Base-by-base conservation (phyloP, 352 stramenopile genomes). In the Blastocystis sp. region DNA sequence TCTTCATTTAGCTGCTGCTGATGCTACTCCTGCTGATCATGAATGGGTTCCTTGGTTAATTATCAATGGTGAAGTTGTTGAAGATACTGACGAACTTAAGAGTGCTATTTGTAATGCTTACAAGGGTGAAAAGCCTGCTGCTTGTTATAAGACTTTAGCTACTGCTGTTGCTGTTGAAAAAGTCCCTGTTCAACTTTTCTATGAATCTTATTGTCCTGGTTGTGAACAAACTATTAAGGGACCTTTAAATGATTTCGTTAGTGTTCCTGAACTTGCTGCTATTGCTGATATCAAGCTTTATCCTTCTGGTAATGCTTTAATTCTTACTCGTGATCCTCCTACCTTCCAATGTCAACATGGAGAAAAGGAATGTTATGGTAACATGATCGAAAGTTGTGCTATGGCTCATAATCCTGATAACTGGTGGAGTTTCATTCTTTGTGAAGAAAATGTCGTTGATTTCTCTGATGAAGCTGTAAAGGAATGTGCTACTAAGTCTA, bases 351-450 rank as follows among this genome's bases (percentile, higher is more conserved):
- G 52, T 23, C 52, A 62, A 34, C 52, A 62, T 27, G 52, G 52
- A 23, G 52, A 62, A 9, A 36, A 62, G 35, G 52, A 62, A 42
- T 62, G 52, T n/a, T 62, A 62, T 37, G 52, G 52, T 0, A 62
- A 62, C 37, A 54, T 16, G 7, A 19, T 62, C 11, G 52, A 62
- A 24, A 39, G 48, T 7, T 62, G 52, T 21, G 35, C 52, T 49
- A 39, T 54, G 21, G 36, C 48, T 16, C 36, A 62, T 30, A 54
- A 23, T 27, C 35, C 52, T 62, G 52, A 62, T 7, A 32, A 34
- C 7, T 54, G 33, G 32, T 62, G 52, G 46, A 23, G 44, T 13
- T 19, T 16, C 16, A 56, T 56, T 27, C 5, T 56, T 21, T 56
- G 46, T 40, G 18, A 56, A 21, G 25, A 56, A 35, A 39, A 4